Percentiles rank a stretch among this genome's conserved stretches.
phyloP scores from a whole-genome alignment of 371 early-diverging fungal genomes.

The Mortierella sp. region DNA sequence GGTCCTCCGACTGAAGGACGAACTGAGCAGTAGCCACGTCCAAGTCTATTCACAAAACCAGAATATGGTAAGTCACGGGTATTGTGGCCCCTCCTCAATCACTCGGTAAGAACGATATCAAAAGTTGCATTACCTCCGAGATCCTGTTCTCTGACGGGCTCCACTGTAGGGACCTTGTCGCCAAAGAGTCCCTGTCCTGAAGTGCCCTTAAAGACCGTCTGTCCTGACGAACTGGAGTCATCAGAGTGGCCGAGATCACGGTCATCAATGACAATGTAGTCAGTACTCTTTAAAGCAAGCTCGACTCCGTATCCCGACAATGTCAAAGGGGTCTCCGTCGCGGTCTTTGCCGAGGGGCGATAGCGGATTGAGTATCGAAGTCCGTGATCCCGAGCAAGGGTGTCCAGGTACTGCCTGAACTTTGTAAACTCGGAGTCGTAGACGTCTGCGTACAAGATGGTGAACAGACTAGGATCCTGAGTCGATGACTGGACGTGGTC shows the following conservation, averaged over 20 bases:
- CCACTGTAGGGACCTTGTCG: slow-evolving; percentile 65
- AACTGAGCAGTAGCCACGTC: slow-evolving; percentile 79
- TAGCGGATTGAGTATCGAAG: slow-evolving; percentile 68
- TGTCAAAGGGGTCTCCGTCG: slow-evolving; percentile 44
- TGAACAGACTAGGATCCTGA: slow-evolving; percentile 30
- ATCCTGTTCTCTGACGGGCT: slow-evolving; percentile 71
- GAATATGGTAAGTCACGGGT: neutral
- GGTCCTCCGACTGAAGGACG: slow-evolving; percentile 68
- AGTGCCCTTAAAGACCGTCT: slow-evolving; percentile 32
- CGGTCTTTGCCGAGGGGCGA: slow-evolving; percentile 56
- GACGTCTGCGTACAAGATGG: slow-evolving; percentile 68
- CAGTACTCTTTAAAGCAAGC: slow-evolving; percentile 92
- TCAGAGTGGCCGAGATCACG: slow-evolving; percentile 67
- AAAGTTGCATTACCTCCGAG: slow-evolving; percentile 60
- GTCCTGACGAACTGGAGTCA: slow-evolving; percentile 25
- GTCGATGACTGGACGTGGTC: slow-evolving; percentile 63
- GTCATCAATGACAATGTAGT: slow-evolving; percentile 96
- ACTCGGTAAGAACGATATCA: neutral
- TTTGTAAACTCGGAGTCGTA: slow-evolving; percentile 60
- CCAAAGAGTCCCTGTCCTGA: slow-evolving; percentile 37
- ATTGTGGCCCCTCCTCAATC: neutral
- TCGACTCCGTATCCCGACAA: slow-evolving; percentile 95
- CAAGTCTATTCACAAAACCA: slow-evolving; percentile 57
- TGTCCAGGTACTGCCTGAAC: slow-evolving; percentile 60
- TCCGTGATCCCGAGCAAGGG: slow-evolving; percentile 46